phyloP scores from a whole-genome alignment of 805 yeast species.

The Monosporozyma aerobia region DNA sequence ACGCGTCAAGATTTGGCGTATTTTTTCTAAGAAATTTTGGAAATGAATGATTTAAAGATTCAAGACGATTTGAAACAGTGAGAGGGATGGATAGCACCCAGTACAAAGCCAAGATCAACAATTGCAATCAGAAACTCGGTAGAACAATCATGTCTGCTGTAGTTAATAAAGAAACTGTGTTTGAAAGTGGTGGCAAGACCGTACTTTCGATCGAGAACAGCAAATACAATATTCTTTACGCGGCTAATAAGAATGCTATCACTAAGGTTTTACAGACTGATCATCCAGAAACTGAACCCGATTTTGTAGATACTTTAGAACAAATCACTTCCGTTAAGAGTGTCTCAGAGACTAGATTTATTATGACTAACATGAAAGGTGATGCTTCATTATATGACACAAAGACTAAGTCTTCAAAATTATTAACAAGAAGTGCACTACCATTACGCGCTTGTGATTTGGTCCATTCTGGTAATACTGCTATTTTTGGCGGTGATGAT shows the following conservation, averaged over 20 bases:
- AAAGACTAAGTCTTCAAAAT: slow-evolving; percentile 24
- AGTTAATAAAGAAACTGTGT: slow-evolving; percentile 18
- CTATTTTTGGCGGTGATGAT: slow-evolving; percentile 60
- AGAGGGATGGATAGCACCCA: not conserved
- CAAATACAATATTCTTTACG: slow-evolving; percentile 11
- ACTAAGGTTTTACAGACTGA: slow-evolving; percentile 41
- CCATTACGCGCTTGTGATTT: slow-evolving; percentile 41
- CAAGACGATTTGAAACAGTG: not conserved
- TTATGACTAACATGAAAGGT: slow-evolving; percentile 22
- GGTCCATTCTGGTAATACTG: slow-evolving; percentile 52
- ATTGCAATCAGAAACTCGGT: not conserved
- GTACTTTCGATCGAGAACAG: slow-evolving; percentile 1
- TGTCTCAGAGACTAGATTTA: slow-evolving; percentile 10
- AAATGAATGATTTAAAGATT: not conserved
- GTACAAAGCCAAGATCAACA: not conserved
- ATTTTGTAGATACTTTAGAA: slow-evolving; percentile 42
- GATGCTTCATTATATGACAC: slow-evolving; percentile 18
- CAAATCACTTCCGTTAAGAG: slow-evolving; percentile 33
- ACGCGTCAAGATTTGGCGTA: slow-evolving; percentile 1
- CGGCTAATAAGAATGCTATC: slow-evolving; percentile 47
- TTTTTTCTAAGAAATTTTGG: not conserved
- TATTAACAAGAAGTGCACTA: slow-evolving; percentile 32
- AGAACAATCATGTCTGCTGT: not conserved
- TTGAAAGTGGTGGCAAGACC: slow-evolving; percentile 27
- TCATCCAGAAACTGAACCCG: slow-evolving; percentile 52